These are phyloP conservation scores for Thalassiosira profunda DNA, from an alignment of 108 stramenopile species.

Conservation along the genomic window DNA sequence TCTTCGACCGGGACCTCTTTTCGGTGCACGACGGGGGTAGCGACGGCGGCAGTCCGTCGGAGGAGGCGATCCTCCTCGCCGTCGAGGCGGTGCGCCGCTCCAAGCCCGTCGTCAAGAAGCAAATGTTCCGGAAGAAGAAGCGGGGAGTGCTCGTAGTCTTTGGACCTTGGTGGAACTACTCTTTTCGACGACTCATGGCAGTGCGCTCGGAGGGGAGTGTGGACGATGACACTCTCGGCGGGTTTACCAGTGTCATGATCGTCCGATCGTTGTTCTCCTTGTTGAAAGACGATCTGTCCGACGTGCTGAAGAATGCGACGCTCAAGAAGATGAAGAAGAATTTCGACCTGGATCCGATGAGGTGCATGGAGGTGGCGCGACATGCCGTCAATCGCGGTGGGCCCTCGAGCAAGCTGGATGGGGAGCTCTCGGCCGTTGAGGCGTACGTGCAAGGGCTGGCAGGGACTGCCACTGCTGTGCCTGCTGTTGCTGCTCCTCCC, in stretches of 20 bases:
- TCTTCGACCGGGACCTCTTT: slow-evolving; percentile 11
- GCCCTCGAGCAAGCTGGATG: slow-evolving; percentile 3
- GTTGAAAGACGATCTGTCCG: slow-evolving; percentile 4
- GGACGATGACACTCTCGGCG: background rate
- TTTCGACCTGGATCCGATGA: slow-evolving; percentile 26
- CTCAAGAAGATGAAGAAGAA: background rate
- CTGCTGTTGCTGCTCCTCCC: background rate
- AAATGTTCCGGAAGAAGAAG: slow-evolving; percentile 18
- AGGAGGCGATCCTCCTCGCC: slow-evolving; percentile 21
- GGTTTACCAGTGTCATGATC: slow-evolving; percentile 21
- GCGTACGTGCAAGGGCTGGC: slow-evolving; percentile 21
- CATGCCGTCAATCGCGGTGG: slow-evolving; percentile 13
- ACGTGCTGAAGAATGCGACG: slow-evolving; percentile 18
- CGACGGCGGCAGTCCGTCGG: background rate
- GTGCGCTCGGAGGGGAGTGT: slow-evolving; percentile 6
- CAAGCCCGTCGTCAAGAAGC: slow-evolving; percentile 4
- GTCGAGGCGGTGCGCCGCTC: slow-evolving; percentile 17
- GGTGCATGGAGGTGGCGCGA: slow-evolving; percentile 1
- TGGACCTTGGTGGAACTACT: slow-evolving; percentile 39
- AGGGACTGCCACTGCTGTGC: background rate
- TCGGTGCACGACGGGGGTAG: too few species aligned
- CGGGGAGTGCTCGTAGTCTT: slow-evolving; percentile 21
- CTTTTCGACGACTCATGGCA: slow-evolving; percentile 11
- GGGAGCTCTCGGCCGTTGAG: slow-evolving; percentile 11
- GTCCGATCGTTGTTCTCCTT: slow-evolving; percentile 21